Conservation (phyloP, 208 protist species). For the Trypanosoma brucei region DNA sequence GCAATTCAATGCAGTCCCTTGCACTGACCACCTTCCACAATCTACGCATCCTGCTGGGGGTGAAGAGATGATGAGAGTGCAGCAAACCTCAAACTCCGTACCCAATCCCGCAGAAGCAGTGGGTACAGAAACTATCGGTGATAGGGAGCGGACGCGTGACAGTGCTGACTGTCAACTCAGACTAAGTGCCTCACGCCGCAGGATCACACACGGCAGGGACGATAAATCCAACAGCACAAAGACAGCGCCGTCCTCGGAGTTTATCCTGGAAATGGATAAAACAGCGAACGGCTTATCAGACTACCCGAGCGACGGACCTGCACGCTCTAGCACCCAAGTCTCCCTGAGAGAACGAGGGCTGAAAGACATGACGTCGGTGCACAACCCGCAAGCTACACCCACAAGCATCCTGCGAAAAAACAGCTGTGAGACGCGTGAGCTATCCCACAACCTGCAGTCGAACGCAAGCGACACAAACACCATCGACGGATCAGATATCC, state of each 20-base stretch:
- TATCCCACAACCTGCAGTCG: neutral
- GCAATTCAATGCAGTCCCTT: no score
- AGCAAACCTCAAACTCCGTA: no score
- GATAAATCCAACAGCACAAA: neutral
- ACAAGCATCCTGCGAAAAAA: slow-evolving; percentile 1
- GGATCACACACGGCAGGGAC: neutral
- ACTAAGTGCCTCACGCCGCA: neutral
- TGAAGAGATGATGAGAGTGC: no score
- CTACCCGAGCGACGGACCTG: neutral
- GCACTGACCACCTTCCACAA: no score
- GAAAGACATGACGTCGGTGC: neutral
- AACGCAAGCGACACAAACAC: neutral
- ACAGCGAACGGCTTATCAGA: neutral
- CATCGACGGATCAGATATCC: neutral
- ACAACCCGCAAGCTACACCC: neutral
- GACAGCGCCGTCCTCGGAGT: neutral
- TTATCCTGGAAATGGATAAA: neutral
- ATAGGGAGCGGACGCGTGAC: no score
- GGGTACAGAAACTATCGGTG: no score
- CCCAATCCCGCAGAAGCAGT: neutral
- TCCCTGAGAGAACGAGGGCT: neutral
- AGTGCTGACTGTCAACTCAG: neutral
- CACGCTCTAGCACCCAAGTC: neutral
- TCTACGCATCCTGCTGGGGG: no score
- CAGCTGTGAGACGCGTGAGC: neutral